A percentile compares a stretch with the other conserved stretches of the same genome.
These are phyloP conservation scores for Meyerozyma guilliermondii DNA, from an alignment of 1,139 yeast genomes.

Conservation along the genomic window DNA sequence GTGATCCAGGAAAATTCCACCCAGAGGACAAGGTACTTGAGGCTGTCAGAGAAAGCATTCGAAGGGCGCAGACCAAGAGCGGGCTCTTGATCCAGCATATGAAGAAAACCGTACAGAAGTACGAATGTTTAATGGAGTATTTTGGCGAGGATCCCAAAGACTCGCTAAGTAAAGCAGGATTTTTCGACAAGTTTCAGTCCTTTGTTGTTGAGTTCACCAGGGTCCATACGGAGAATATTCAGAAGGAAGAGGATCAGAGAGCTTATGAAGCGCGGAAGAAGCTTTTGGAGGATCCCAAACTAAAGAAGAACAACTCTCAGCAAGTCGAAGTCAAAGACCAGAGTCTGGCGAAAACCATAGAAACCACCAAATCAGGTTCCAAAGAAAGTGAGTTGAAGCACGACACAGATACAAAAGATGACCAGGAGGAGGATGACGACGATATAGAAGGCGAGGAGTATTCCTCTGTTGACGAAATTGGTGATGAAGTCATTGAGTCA, in stretches of 20 bases:
- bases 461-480: conserved; percentile 4
- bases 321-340: no score
- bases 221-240: conserved; percentile 44
- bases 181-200: conserved; percentile 32
- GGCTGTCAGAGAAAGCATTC: conserved; percentile 43
- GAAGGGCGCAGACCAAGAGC: conserved; percentile 61
- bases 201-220: conserved; percentile 40
- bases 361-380: conserved; percentile 2
- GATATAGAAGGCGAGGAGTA: conserved; percentile 7
- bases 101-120: conserved; percentile 47
- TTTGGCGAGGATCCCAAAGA: conserved; percentile 81
- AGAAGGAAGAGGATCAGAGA: conserved; percentile 42
- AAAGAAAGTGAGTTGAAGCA: conserved; percentile 6
- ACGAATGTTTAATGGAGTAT: conserved; percentile 61
- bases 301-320: conserved; percentile 2
- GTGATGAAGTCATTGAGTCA: conserved; percentile 32
- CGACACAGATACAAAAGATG: no score
- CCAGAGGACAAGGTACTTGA: conserved; percentile 68
- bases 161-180: conserved; percentile 32
- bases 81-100: conserved; percentile 53
- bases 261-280: conserved; percentile 35
- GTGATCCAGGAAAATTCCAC: conserved; percentile 63
- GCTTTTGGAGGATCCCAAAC: conserved; percentile 25
- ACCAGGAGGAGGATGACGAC: conserved; percentile 9
- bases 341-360: conserved; percentile 2